Percentiles rank a stretch among this genome's conserved stretches.
Conservation (phyloP, 495 filamentous ascomycete species). For the Podospora tetraspora region DNA sequence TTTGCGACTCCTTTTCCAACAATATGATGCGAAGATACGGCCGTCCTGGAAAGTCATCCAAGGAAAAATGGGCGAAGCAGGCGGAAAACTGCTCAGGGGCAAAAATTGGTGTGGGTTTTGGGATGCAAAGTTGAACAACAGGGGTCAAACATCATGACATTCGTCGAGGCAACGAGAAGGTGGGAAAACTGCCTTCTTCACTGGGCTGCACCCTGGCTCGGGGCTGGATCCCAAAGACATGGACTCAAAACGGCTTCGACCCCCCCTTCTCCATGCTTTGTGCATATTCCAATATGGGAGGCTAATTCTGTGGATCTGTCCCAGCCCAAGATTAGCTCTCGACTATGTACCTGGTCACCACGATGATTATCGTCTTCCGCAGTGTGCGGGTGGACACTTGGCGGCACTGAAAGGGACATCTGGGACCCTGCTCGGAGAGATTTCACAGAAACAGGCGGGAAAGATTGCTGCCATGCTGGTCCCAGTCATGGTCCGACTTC, state of each 20-base stretch:
- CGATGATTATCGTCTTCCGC: not conserved
- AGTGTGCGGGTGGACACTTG: not conserved
- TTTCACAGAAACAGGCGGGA: conserved; percentile 18
- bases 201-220: not conserved
- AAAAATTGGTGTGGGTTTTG: not conserved
- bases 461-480: conserved; percentile 14
- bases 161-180: not conserved
- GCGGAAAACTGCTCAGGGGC: not conserved
- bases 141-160: conserved; percentile 1
- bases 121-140: conserved; percentile 6
- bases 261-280: not conserved
- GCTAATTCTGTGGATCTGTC: conserved; percentile 1
- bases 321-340: conserved; percentile 23
- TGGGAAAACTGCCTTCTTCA: not conserved
- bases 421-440: conserved; percentile 21
- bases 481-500: conserved; percentile 5
- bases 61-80: not conserved
- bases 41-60: not conserved
- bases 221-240: not conserved
- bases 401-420: conserved; percentile 3
- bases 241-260: not conserved
- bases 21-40: not conserved
- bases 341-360: conserved; percentile 20
- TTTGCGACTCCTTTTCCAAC: not conserved
- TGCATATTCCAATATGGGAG: not conserved